Percentiles rank a stretch among this genome's conserved stretches.
phyloP scores from a whole-genome alignment of 2,329 filamentous ascomycete species.

The Ascochyta fabae region DNA sequence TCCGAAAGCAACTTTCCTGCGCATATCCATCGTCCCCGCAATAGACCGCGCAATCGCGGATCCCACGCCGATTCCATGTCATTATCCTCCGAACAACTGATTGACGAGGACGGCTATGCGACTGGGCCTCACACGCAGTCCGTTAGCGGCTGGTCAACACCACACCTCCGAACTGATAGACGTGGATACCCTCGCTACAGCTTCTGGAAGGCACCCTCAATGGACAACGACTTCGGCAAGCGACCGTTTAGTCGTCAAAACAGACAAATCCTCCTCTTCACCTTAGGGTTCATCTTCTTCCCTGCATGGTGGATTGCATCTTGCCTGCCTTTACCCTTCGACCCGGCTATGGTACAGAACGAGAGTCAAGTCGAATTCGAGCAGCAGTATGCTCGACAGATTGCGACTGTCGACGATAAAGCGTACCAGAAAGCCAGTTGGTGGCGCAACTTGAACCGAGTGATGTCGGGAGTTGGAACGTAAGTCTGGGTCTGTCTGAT shows the following conservation, averaged over 20 bases:
- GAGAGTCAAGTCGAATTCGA: conserved; percentile 49
- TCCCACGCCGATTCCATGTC: conserved; percentile 41
- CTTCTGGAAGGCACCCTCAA: conserved; percentile 76
- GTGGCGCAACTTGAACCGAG: conserved; percentile 69
- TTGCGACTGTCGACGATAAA: conserved; percentile 55
- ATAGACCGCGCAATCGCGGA: conserved; percentile 42
- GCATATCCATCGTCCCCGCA: conserved; percentile 48
- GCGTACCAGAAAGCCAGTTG: conserved; percentile 66
- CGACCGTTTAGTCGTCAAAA: conserved; percentile 71
- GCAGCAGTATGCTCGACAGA: conserved; percentile 53
- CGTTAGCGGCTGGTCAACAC: conserved; percentile 40
- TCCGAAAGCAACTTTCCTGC: conserved; percentile 48
- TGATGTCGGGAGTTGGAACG: conserved; percentile 65
- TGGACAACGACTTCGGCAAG: conserved; percentile 68
- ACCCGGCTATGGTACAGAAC: conserved; percentile 55
- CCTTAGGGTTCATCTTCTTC: conserved; percentile 73
- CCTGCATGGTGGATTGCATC: conserved; percentile 71
- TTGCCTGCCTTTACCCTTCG: conserved; percentile 72
- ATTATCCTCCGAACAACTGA: conserved; percentile 34
- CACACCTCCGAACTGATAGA: conserved; percentile 46
- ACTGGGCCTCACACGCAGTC: conserved; percentile 36
- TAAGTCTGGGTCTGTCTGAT: conserved; percentile 13
- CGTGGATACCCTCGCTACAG: conserved; percentile 60
- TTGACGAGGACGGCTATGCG: conserved; percentile 41
- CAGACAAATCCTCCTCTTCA: conserved; percentile 76